These are phyloP conservation scores for Phytophthora agathidicida DNA, from an alignment of 352 stramenopile genomes.

Conservation along the genomic window DNA sequence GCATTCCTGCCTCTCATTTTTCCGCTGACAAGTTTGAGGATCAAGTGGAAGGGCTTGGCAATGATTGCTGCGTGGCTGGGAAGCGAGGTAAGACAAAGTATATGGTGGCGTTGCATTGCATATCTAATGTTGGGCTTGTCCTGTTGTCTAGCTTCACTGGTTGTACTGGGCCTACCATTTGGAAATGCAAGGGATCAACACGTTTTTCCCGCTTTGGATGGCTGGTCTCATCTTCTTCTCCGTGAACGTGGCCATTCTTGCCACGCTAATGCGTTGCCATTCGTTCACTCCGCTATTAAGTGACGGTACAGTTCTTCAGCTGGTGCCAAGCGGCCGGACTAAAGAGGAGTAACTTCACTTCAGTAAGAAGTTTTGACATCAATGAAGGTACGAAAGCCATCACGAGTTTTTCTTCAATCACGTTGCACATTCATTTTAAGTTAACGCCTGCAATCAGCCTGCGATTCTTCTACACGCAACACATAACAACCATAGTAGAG, in stretches of 20 bases:
- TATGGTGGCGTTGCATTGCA: no score
- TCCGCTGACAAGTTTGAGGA: slow-evolving; percentile 60
- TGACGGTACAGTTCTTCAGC: slow-evolving; percentile 44
- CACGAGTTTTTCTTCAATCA: no score
- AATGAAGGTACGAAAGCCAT: no score
- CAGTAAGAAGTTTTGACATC: neutral
- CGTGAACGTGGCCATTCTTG: slow-evolving; percentile 84
- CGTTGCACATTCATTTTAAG: slow-evolving; percentile 5
- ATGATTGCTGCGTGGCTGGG: slow-evolving; percentile 80
- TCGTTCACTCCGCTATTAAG: slow-evolving; percentile 65
- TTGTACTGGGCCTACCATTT: slow-evolving; percentile 90
- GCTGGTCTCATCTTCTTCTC: slow-evolving; percentile 89
- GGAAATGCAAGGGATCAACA: slow-evolving; percentile 92
- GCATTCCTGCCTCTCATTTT: slow-evolving; percentile 90
- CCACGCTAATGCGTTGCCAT: slow-evolving; percentile 75
- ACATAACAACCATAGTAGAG: slow-evolving; percentile 20
- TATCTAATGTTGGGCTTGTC: slow-evolving; percentile 7
- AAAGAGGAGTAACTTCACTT: slow-evolving; percentile 28
- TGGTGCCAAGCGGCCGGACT: slow-evolving; percentile 26
- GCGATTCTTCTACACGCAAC: slow-evolving; percentile 14
- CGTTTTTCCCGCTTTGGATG: slow-evolving; percentile 90
- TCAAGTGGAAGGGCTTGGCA: slow-evolving; percentile 67
- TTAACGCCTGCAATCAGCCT: slow-evolving; percentile 21
- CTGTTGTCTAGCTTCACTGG: slow-evolving; percentile 73
- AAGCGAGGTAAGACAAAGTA: slow-evolving; percentile 69